Conservation (phyloP, 257 asterid genomes). For the Solanum neorickii region DNA sequence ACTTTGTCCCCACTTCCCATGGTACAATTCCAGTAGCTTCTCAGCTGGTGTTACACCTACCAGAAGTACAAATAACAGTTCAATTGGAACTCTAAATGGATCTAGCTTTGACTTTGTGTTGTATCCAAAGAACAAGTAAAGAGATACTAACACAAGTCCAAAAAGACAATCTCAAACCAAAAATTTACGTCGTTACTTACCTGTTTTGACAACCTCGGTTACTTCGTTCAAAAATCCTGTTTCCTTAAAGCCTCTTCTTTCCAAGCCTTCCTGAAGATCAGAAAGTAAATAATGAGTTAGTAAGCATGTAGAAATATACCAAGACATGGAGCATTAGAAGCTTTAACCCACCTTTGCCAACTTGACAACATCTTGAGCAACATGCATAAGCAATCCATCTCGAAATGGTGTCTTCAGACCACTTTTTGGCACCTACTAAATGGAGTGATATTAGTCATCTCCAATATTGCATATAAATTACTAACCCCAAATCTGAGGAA, state of each 20-base stretch:
- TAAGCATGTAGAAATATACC: not conserved
- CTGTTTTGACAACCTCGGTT: conserved; percentile 75
- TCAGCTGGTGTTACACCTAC: conserved; percentile 92
- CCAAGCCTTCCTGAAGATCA: conserved; percentile 72
- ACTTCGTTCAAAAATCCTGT: conserved; percentile 84
- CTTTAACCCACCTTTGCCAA: conserved; percentile 38
- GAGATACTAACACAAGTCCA: not conserved
- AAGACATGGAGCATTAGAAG: not conserved
- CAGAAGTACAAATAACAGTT: not conserved
- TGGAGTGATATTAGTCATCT: not conserved
- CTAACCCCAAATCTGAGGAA: not conserved
- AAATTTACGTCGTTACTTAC: conserved; percentile 10
- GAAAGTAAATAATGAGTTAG: conserved; percentile 2
- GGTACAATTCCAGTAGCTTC: conserved; percentile 76
- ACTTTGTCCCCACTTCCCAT: conserved; percentile 80
- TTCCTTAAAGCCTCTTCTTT: conserved; percentile 93
- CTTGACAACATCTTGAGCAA: conserved; percentile 81
- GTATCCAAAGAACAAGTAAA: not conserved
- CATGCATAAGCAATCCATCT: conserved; percentile 92
- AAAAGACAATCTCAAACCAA: not conserved
- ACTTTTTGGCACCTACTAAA: conserved; percentile 57
- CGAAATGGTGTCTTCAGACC: conserved; percentile 96
- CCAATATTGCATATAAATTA: not conserved
- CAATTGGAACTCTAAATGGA: not conserved
- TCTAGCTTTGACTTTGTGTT: not conserved